Percentiles rank a stretch among this genome's conserved stretches.
Evolutionary conservation across 768 basidiomycete genomes (phyloP).

Genomic region (Russula foetens): DNA sequence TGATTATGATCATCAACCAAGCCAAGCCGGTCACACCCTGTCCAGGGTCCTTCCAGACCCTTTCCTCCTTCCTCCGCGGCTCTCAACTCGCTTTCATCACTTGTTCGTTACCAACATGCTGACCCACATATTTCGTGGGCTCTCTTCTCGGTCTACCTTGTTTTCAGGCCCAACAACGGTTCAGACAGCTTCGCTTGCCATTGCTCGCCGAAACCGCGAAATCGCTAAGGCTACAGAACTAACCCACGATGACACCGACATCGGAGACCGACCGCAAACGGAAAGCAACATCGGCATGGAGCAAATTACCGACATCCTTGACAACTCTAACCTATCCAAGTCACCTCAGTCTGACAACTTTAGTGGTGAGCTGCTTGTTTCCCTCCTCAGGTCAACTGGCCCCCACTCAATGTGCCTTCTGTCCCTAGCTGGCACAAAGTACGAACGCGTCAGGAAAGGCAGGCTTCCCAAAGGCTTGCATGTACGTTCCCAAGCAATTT

Average conservation of each 20-base stretch:
- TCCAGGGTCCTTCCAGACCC: too few species aligned
- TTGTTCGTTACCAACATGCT: neutral
- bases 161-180: neutral
- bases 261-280: neutral
- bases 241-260: neutral
- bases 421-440: conserved; percentile 4
- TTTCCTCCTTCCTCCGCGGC: neutral
- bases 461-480: conserved; percentile 22
- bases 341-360: conserved; percentile 1
- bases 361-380: neutral
- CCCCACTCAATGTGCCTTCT: neutral
- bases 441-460: conserved; percentile 8
- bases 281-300: neutral
- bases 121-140: neutral
- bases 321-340: neutral
- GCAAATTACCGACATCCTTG: conserved; percentile 8
- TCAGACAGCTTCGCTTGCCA: neutral
- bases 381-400: neutral
- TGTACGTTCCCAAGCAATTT: neutral
- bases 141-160: neutral
- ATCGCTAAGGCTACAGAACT: neutral
- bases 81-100: neutral
- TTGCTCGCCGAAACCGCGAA: neutral
- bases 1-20: too few species aligned
- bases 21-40: too few species aligned